phyloP scores from a whole-genome alignment of 805 yeast genomes.

The Cyberlindnera xylosilytica region DNA sequence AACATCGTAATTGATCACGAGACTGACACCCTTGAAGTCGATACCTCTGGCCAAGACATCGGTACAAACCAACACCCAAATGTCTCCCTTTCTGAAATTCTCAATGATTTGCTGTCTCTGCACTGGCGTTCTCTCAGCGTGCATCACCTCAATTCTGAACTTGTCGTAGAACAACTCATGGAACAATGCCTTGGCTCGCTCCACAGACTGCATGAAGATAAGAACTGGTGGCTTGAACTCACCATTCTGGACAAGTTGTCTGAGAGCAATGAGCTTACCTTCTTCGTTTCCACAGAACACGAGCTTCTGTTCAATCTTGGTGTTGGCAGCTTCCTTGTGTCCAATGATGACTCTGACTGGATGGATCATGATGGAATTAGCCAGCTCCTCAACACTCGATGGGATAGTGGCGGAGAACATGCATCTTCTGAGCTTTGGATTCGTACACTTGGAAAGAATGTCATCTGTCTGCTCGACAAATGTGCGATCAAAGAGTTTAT shows the following conservation, averaged over 20 bases:
- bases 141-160: constrained; percentile 91
- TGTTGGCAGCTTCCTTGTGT: constrained; percentile 89
- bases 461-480: constrained; percentile 91
- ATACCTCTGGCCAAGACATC: constrained; percentile 96
- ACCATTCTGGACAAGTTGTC: constrained; percentile 82
- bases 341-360: constrained; percentile 87
- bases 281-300: constrained; percentile 90
- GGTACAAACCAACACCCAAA: constrained; percentile 96
- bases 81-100: constrained; percentile 81
- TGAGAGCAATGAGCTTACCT: constrained; percentile 88
- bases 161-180: constrained; percentile 91
- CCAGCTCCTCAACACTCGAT: constrained; percentile 86
- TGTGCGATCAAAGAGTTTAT: constrained; percentile 80
- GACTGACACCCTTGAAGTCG: constrained; percentile 91
- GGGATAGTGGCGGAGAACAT: constrained; percentile 96
- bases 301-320: constrained; percentile 76
- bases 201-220: constrained; percentile 86
- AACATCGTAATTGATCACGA: constrained; percentile 94
- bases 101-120: constrained; percentile 86
- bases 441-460: constrained; percentile 50
- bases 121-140: constrained; percentile 85
- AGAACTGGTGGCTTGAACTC: constrained; percentile 91
- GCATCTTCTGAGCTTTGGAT: constrained; percentile 52
- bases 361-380: constrained; percentile 71
- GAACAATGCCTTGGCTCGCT: constrained; percentile 91